These are phyloP conservation scores for Mucor ambiguus DNA, from an alignment of 371 early-diverging fungal species.

Conservation along the genomic window DNA sequence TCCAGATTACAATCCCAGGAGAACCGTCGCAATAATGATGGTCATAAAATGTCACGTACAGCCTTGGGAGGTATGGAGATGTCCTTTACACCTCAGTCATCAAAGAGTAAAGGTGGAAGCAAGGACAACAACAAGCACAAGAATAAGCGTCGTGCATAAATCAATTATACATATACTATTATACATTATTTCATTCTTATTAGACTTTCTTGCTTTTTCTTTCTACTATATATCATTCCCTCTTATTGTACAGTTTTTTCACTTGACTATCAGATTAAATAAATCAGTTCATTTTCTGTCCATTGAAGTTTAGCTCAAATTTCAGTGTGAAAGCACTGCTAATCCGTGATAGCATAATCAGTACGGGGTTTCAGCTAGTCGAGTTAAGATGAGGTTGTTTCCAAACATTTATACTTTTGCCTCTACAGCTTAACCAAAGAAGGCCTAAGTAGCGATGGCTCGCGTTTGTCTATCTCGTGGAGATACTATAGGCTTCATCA, in stretches of 20 bases:
- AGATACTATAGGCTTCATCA: no score
- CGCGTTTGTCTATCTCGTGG: no score
- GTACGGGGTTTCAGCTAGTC: no score
- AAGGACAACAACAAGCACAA: constrained; percentile 13
- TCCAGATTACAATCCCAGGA: constrained; percentile 40
- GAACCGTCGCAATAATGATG: constrained; percentile 29
- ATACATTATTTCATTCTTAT: background rate
- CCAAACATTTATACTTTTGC: no score
- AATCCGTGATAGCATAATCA: no score
- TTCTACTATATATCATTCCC: constrained; percentile 8
- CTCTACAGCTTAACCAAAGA: no score
- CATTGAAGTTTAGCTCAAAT: background rate
- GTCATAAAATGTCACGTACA: constrained; percentile 58
- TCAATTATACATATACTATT: constrained; percentile 3
- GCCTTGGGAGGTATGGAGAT: constrained; percentile 70
- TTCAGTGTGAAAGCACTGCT: no score
- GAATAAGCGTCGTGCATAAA: constrained; percentile 17
- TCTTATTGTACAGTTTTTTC: background rate
- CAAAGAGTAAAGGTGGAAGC: constrained; percentile 6
- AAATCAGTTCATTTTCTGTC: background rate
- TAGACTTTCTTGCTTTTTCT: constrained; percentile 5
- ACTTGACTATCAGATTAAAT: background rate
- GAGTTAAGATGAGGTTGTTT: no score
- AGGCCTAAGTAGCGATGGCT: no score
- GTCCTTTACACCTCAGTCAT: constrained; percentile 51